A percentile compares a stretch with the other conserved stretches of the same genome.
phyloP scores from a whole-genome alignment of 768 basidiomycete genomes.

The Macrolepiota albuminosa region DNA sequence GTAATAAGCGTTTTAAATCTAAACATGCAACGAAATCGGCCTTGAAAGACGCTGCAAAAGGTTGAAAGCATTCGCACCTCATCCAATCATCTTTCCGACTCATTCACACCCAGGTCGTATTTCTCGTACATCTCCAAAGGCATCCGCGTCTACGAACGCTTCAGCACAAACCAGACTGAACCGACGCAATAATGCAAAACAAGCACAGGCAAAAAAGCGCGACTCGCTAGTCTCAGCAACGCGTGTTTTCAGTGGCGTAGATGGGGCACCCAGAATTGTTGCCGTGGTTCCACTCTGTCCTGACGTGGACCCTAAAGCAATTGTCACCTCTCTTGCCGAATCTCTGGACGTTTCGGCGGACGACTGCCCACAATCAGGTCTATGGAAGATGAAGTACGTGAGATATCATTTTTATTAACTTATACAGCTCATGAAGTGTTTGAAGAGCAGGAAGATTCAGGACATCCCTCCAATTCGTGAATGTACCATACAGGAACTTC shows the following conservation, averaged over 20 bases:
- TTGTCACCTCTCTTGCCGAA: slow-evolving; percentile 53
- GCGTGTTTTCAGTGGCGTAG: slow-evolving; percentile 73
- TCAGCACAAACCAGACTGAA: slow-evolving; percentile 72
- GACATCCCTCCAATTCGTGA: slow-evolving; percentile 84
- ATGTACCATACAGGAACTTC: slow-evolving; percentile 63
- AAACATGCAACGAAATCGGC: slow-evolving; percentile 84
- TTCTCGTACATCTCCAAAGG: slow-evolving; percentile 50
- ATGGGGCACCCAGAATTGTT: slow-evolving; percentile 81
- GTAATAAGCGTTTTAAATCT: slow-evolving; percentile 92
- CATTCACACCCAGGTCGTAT: slow-evolving; percentile 43
- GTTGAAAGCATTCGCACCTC: slow-evolving; percentile 27
- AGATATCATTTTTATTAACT: background rate
- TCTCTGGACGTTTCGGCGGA: slow-evolving; percentile 52
- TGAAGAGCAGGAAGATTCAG: slow-evolving; percentile 83
- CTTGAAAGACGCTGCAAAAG: slow-evolving; percentile 82
- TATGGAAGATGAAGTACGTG: slow-evolving; percentile 63
- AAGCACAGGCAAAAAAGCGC: slow-evolving; percentile 71
- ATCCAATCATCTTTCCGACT: background rate
- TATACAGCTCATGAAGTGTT: slow-evolving; percentile 2
- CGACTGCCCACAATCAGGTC: slow-evolving; percentile 46
- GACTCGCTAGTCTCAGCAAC: slow-evolving; percentile 62
- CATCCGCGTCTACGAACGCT: slow-evolving; percentile 39
- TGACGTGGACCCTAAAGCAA: slow-evolving; percentile 50
- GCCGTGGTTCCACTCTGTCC: slow-evolving; percentile 80
- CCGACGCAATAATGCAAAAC: slow-evolving; percentile 81